Evolutionary conservation across 2,329 filamentous ascomycete species (phyloP).

Genomic region (Pseudocercospora musae): DNA sequence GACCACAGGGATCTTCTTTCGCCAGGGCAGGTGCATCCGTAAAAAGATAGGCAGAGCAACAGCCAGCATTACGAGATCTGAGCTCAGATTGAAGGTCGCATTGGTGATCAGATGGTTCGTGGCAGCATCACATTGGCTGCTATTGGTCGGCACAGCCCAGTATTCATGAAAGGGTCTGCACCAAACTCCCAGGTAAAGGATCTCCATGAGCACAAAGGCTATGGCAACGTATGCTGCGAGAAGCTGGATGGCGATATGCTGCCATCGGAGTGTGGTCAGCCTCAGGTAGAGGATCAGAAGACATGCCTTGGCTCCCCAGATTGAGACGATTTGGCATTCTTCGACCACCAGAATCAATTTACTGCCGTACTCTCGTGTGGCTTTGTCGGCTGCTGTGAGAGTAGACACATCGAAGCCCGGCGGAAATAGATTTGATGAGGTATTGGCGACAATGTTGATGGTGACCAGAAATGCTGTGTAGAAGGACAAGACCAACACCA

Average conservation of each 20-base stretch:
- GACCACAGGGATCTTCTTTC: constrained; percentile 53
- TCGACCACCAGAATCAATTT: constrained; percentile 42
- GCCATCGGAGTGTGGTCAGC: constrained; percentile 35
- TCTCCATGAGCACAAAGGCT: constrained; percentile 39
- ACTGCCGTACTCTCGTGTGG: constrained; percentile 33
- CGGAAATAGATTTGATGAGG: constrained; percentile 45
- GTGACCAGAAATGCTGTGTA: constrained; percentile 51
- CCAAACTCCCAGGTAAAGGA: constrained; percentile 41
- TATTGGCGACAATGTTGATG: constrained; percentile 44
- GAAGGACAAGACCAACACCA: constrained; percentile 49
- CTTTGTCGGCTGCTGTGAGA: constrained; percentile 31
- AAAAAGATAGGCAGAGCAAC: constrained; percentile 47
- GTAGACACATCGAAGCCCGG: constrained; percentile 45
- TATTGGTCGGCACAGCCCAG: constrained; percentile 34
- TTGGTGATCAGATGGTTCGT: constrained; percentile 40
- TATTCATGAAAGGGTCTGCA: constrained; percentile 39
- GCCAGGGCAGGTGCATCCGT: constrained; percentile 40
- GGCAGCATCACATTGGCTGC: constrained; percentile 41
- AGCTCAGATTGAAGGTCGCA: constrained; percentile 44
- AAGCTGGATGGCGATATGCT: constrained; percentile 37
- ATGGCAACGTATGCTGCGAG: constrained; percentile 36
- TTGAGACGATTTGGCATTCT: constrained; percentile 36
- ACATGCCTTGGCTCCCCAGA: constrained; percentile 41
- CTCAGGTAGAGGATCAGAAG: constrained; percentile 40
- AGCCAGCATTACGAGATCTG: constrained; percentile 44